Conservation (phyloP, 2,329 filamentous ascomycete genomes). For the Neonectria hederae region DNA sequence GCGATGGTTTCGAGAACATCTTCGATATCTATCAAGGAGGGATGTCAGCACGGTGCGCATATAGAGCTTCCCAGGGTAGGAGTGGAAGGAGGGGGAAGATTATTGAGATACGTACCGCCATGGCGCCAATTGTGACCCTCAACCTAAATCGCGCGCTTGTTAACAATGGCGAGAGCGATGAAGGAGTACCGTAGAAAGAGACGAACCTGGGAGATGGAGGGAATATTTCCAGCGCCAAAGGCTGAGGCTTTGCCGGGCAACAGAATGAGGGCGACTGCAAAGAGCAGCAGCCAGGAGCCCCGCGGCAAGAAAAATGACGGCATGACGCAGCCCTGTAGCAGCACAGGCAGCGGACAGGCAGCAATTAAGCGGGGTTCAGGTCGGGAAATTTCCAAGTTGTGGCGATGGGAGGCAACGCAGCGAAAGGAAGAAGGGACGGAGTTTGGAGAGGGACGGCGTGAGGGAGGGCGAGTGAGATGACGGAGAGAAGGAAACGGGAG, state of each 20-base stretch:
- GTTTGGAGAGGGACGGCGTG: not conserved
- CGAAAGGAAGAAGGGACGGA: not conserved
- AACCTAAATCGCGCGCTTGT: conserved; percentile 56
- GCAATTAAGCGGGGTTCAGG: conserved; percentile 26
- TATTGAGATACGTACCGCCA: conserved; percentile 58
- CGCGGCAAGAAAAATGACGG: conserved; percentile 57
- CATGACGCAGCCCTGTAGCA: conserved; percentile 52
- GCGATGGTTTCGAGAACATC: conserved; percentile 82
- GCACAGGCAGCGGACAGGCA: conserved; percentile 11
- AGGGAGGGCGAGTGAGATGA: conserved; percentile 10
- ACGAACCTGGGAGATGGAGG: conserved; percentile 64
- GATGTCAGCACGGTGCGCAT: conserved; percentile 25
- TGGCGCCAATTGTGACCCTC: conserved; percentile 77
- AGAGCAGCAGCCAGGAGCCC: conserved; percentile 61
- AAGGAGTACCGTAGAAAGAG: not conserved
- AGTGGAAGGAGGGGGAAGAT: conserved; percentile 18
- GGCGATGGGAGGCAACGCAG: conserved; percentile 1
- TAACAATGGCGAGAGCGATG: not conserved
- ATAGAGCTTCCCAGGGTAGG: not conserved
- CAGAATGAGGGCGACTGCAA: conserved; percentile 61
- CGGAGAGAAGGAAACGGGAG: conserved; percentile 7
- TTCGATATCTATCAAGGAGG: conserved; percentile 69
- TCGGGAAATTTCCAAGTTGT: not conserved
- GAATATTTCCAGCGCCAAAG: conserved; percentile 77
- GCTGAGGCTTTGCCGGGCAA: conserved; percentile 66